phyloP scores from a whole-genome alignment of 441 rosid genomes.

The Corymbia calophylla region DNA sequence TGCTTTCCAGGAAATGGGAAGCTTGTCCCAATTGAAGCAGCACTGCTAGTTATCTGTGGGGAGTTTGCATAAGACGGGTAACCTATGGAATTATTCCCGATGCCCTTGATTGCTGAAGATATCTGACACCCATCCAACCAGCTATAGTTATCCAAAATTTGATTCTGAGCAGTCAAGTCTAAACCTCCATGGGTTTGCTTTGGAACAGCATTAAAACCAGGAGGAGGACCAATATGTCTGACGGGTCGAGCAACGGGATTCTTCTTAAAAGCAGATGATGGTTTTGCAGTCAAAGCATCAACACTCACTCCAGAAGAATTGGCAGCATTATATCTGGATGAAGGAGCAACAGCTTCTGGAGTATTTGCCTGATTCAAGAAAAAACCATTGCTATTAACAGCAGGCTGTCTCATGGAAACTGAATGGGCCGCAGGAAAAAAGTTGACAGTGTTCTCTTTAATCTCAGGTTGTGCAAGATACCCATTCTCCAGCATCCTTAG shows the following conservation, averaged over 20 bases:
- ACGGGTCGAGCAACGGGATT: constrained; percentile 70
- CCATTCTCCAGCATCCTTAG: constrained; percentile 57
- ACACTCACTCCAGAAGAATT: constrained; percentile 34
- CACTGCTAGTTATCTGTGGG: constrained; percentile 34
- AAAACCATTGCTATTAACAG: constrained; percentile 24
- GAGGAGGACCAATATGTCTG: constrained; percentile 92
- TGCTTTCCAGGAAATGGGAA: constrained; percentile 91
- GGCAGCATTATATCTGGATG: constrained; percentile 27
- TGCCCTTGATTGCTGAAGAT: constrained; percentile 34
- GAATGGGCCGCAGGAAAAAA: constrained; percentile 26
- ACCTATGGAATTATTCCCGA: constrained; percentile 29
- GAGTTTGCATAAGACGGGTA: constrained; percentile 35
- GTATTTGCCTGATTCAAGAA: constrained; percentile 38
- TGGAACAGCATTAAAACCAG: constrained; percentile 72
- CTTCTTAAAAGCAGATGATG: constrained; percentile 39
- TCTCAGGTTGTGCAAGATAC: constrained; percentile 35
- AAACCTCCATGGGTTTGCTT: constrained; percentile 43
- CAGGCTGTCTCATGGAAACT: constrained; percentile 27
- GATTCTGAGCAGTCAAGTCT: constrained; percentile 25
- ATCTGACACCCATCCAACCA: constrained; percentile 97
- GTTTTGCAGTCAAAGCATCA: constrained; percentile 34
- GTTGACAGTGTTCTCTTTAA: constrained; percentile 36
- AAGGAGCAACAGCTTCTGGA: constrained; percentile 33
- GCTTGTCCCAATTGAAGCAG: constrained; percentile 44
- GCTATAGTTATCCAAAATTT: constrained; percentile 75